Evolutionary conservation across 495 filamentous ascomycete species (phyloP), one percentile per base, ranked within the genome.

Genomic region (Podospora anserina): DNA sequence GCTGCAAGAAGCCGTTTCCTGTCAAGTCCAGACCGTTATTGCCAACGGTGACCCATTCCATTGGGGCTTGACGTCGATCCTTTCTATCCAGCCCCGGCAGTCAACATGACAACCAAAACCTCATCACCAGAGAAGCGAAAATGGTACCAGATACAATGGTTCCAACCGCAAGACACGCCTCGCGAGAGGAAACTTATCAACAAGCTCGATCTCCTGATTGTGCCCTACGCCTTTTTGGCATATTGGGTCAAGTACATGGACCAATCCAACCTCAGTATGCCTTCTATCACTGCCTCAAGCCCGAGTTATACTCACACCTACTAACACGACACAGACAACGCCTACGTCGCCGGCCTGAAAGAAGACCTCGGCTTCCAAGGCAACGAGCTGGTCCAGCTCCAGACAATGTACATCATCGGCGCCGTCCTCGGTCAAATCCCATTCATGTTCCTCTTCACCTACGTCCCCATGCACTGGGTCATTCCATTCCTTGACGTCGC

Each of bases 161-260:
- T 79, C 62, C 69, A 78, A n/a, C 75, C 78, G 55, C 63, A 75
- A n/a, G 82, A 82, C 66, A 81, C 77, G n/a, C 72, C 78, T 27
- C 77, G 78, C 53, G 81, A 85, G 60, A 71, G 82, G 34, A 65
- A 66, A 16, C 77, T 83, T 30, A 80, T 85, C 59, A 70, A 77
- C 34, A 85, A 84, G 65, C 75, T 85, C 44, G 83, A 84, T 66
- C 67, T 78, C 9, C 67, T 75, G 75, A 73, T 77, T 49, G 74
- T 77, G 1, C 74, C 74, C 2, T 76, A 72, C 69, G 81, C 79
- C 2, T 80, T 83, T 65, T 68, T 83, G 11, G 74, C 79, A 0
- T 84, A 83, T 65, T 83, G 82, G 82, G 77, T 77, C 19, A 84
- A 85, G 69, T 82, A 83, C 65, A 75, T 85, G 27, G 81, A 85